Conservation (phyloP, 352 stramenopile genomes). For the Globisporangium nunn region DNA sequence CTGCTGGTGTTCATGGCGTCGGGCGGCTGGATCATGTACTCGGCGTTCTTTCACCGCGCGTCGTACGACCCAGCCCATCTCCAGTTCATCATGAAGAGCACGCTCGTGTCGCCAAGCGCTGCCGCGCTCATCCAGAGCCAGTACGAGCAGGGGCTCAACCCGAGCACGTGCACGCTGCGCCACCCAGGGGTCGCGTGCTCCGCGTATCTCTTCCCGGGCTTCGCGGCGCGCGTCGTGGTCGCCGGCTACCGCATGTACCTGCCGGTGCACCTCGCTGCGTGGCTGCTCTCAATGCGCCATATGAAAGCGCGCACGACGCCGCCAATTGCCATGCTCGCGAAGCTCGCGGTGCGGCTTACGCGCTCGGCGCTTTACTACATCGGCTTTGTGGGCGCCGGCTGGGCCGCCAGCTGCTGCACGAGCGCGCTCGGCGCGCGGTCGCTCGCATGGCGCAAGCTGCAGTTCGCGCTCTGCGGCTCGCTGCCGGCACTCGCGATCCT, state of each 20-base stretch:
- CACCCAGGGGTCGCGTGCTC: constrained; percentile 31
- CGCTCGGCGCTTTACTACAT: constrained; percentile 49
- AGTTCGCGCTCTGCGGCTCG: constrained; percentile 43
- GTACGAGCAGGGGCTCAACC: constrained; percentile 38
- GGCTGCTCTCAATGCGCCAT: constrained; percentile 35
- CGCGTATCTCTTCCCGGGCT: constrained; percentile 34
- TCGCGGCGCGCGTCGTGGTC: constrained; percentile 27
- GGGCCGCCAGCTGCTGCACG: constrained; percentile 36
- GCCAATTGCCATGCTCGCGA: constrained; percentile 15
- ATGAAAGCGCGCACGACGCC: constrained; percentile 30
- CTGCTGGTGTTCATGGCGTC: constrained; percentile 42
- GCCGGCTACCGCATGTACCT: constrained; percentile 44
- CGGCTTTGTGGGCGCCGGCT: constrained; percentile 42
- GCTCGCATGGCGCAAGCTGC: constrained; percentile 36
- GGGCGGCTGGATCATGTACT: constrained; percentile 57
- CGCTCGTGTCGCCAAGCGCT: constrained; percentile 27
- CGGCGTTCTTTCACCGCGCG: constrained; percentile 48
- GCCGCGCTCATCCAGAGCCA: constrained; percentile 28
- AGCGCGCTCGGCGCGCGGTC: constrained; percentile 32
- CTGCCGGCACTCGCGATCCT: constrained; percentile 41
- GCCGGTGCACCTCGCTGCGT: constrained; percentile 50
- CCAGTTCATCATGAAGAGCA: constrained; percentile 55
- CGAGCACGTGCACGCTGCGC: constrained; percentile 35
- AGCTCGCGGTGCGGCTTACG: constrained; percentile 29
- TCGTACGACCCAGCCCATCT: constrained; percentile 51